A percentile compares a stretch with the other conserved stretches of the same genome.
These are phyloP conservation scores for Sclerotinia glacialis DNA, from an alignment of 2,329 filamentous ascomycete genomes.

Conservation along the genomic window DNA sequence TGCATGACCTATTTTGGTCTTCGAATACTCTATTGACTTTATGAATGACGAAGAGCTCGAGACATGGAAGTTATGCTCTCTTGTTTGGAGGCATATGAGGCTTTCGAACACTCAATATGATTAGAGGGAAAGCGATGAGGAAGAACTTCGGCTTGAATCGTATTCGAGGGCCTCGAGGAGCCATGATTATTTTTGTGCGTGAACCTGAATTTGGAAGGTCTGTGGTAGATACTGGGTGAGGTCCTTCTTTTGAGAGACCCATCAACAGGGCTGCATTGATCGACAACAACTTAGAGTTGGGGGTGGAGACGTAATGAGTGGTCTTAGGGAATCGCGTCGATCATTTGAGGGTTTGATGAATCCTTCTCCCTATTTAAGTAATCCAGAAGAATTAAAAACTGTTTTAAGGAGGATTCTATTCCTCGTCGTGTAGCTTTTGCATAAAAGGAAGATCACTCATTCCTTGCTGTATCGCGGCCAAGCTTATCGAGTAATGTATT, in stretches of 20 bases:
- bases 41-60: background rate
- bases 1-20: background rate
- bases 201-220: background rate
- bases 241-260: too few relatives aligned
- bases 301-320: slow-evolving; percentile 2
- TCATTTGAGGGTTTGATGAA: background rate
- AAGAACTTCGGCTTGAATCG: background rate
- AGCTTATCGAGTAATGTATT: background rate
- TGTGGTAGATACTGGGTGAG: background rate
- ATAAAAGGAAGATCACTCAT: background rate
- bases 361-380: background rate
- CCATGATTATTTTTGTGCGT: background rate
- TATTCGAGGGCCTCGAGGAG: background rate
- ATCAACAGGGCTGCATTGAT: background rate
- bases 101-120: background rate
- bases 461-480: background rate
- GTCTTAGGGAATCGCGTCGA: background rate
- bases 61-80: background rate
- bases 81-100: background rate
- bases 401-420: background rate
- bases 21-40: background rate
- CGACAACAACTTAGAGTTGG: background rate
- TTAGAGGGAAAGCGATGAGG: background rate
- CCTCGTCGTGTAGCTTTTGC: background rate
- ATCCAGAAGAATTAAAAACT: background rate